Evolutionary conservation across 495 filamentous ascomycete species (phyloP).

Genomic region (Penicillium maclennaniae): DNA sequence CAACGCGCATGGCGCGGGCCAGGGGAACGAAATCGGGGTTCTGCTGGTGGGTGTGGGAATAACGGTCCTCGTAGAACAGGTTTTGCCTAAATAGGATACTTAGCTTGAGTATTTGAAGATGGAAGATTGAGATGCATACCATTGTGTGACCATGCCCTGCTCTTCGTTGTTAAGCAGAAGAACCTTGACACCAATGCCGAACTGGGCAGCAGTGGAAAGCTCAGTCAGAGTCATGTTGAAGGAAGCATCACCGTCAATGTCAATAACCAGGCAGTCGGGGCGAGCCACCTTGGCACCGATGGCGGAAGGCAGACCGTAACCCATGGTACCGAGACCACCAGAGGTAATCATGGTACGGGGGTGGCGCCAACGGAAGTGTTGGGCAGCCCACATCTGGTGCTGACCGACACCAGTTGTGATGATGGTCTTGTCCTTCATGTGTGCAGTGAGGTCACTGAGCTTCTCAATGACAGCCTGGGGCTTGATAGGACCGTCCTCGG

Average conservation of each 20-base stretch:
- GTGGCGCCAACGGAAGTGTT: conserved; percentile 89
- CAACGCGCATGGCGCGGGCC: conserved; percentile 77
- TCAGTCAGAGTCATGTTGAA: conserved; percentile 96
- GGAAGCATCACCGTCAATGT: conserved; percentile 93
- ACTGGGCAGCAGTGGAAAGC: conserved; percentile 82
- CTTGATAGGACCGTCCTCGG: conserved; percentile 71
- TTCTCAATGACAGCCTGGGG: conserved; percentile 85
- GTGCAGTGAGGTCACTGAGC: conserved; percentile 68
- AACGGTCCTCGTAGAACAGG: conserved; percentile 89
- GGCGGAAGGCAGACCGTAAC: conserved; percentile 84
- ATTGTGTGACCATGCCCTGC: conserved; percentile 93
- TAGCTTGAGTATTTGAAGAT: not conserved
- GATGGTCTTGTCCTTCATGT: conserved; percentile 74
- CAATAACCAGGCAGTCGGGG: conserved; percentile 81
- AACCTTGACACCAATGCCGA: conserved; percentile 89
- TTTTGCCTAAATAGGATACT: conserved; percentile 54
- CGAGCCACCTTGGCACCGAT: conserved; percentile 92
- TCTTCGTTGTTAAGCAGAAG: conserved; percentile 95
- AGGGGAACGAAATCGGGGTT: conserved; percentile 88
- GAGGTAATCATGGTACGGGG: conserved; percentile 90
- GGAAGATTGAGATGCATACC: conserved; percentile 27
- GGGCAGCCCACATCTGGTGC: conserved; percentile 97
- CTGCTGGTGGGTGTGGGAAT: conserved; percentile 86
- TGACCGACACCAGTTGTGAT: conserved; percentile 93
- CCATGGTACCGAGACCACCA: conserved; percentile 93